Base-by-base conservation (phyloP, 2,329 filamentous ascomycete genomes). In the Daldinia eschscholtzii region DNA sequence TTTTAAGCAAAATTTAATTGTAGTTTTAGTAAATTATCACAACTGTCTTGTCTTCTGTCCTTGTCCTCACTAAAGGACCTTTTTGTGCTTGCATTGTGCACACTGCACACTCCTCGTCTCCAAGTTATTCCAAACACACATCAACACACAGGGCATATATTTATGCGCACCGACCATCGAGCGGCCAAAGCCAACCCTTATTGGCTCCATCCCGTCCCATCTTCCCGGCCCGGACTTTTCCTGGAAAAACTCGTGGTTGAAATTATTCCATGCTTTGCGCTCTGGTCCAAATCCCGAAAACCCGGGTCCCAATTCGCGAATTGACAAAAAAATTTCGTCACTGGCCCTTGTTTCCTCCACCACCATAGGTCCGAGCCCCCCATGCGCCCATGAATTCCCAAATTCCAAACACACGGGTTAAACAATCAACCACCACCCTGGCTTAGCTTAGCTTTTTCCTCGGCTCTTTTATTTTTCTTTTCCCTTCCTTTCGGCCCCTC, bases 251-350 rank as follows among this genome's bases (percentile, higher is more conserved):
- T 59, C 28, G 13, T 39, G 60, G 20, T 23, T 41, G 41, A 52
- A 48, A 61, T 53, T 62, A 50, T 46, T 41, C 39, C 37, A 10
- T 57, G 20, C 20, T 41, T 42, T 10, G 6, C 9, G 30, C 18
- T 23, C 15, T 18, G 33, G 33, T 39, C 52, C 61, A 39, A 56
- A 62, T 39, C 59, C 70, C 70, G 59, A 57, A 48, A 30, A 37
- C 64, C 65, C 64, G 70, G 70, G 46, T 70, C 61, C 33, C 33
- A 35, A 35, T 53, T 57, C 42, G 33, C 42, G 30, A n/a, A 20
- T 33, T 46, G 41, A 33, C 35, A 26, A 39, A 15, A 15, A 35
- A 35, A 35, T 35, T 44, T 62, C 42, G 20, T 46, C 42, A 46
- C 42, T 6, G 42, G 33, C 46, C 30, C 46, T 48, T 13, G 35